Percentiles rank a stretch among this genome's conserved stretches.
phyloP scores from a whole-genome alignment of 2,329 filamentous ascomycete genomes.

The Dactylellina cionopaga region DNA sequence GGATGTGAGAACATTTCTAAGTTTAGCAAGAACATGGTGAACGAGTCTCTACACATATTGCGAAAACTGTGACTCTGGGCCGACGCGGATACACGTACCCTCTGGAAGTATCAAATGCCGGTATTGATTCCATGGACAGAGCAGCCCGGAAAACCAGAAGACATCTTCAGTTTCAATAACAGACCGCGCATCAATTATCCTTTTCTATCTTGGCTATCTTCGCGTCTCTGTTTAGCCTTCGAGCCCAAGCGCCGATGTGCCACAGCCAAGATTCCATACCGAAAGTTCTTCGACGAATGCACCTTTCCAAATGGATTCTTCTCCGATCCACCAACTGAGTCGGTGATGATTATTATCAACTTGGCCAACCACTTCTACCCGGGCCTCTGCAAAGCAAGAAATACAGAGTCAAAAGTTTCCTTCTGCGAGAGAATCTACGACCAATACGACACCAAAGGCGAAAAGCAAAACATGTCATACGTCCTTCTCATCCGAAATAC shows the following conservation, averaged over 20 bases:
- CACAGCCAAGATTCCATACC: background rate
- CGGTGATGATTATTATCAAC: background rate
- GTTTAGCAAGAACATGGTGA: too few relatives aligned
- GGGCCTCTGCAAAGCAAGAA: background rate
- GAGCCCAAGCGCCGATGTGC: background rate
- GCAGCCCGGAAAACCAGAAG: background rate
- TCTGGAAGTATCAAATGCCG: background rate
- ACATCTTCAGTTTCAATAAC: background rate
- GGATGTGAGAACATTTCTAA: too few relatives aligned
- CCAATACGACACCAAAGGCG: background rate
- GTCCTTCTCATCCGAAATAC: too few relatives aligned
- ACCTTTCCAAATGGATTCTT: constrained; percentile 6
- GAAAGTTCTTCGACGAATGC: background rate
- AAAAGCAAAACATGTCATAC: background rate
- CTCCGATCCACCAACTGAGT: background rate
- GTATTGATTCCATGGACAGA: background rate
- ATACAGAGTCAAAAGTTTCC: background rate
- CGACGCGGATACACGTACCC: too few relatives aligned
- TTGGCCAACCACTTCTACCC: background rate
- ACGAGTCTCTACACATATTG: too few relatives aligned
- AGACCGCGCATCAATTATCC: background rate
- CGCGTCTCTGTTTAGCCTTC: background rate
- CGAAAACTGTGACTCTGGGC: too few relatives aligned
- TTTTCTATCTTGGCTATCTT: background rate
- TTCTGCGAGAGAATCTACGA: background rate